phyloP scores from a whole-genome alignment of 2,329 filamentous ascomycete genomes.

The Neoscytalidium dimidiatum region DNA sequence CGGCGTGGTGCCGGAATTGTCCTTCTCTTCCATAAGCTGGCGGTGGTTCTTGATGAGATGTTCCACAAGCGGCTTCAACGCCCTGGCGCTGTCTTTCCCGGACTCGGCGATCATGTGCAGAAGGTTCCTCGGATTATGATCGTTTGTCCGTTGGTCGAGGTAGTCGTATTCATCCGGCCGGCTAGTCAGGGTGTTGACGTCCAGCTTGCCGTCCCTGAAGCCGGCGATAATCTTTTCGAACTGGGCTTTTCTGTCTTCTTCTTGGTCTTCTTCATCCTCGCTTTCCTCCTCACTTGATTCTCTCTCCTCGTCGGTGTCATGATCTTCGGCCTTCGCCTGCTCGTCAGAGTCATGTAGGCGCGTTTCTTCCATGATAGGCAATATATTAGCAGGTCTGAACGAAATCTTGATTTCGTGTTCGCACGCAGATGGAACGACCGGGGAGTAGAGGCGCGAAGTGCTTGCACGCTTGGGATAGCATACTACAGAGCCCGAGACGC shows the following conservation, averaged over 20 bases:
- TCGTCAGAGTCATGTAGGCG: background rate
- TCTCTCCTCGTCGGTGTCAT: background rate
- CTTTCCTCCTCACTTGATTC: background rate
- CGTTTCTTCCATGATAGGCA: background rate
- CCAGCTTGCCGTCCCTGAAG: background rate
- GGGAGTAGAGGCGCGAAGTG: no score
- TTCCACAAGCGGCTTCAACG: background rate
- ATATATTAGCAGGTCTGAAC: background rate
- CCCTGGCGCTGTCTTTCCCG: background rate
- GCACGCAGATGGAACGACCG: background rate
- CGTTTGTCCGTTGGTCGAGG: background rate
- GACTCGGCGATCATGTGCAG: background rate
- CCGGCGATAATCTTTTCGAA: background rate
- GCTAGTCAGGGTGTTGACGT: background rate
- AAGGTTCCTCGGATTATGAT: background rate
- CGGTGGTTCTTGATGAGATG: background rate
- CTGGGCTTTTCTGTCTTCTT: background rate
- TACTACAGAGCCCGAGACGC: background rate
- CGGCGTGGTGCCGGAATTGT: background rate
- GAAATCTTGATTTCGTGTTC: background rate
- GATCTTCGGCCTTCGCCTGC: background rate
- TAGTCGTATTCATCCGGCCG: background rate
- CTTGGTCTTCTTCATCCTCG: background rate
- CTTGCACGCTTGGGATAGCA: background rate
- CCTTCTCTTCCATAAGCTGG: background rate